These are phyloP conservation scores for Vaccinium darrowii DNA, from an alignment of 148 eudicot genomes.

Conservation along the genomic window DNA sequence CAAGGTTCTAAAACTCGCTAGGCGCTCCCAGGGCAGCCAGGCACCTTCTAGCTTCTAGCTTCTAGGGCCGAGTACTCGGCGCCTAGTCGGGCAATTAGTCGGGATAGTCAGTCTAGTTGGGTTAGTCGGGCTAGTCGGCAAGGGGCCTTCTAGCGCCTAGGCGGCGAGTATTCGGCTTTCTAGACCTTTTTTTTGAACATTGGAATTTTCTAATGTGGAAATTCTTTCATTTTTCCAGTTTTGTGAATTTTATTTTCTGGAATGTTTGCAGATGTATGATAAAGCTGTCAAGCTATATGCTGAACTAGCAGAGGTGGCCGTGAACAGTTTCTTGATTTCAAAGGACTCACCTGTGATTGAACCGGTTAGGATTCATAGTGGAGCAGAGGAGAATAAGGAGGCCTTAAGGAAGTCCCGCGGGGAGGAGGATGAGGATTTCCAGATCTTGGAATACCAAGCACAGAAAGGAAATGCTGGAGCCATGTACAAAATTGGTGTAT, in stretches of 20 bases:
- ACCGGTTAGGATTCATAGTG: conserved; percentile 80
- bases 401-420: conserved; percentile 87
- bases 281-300: conserved; percentile 51
- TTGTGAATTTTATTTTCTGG: conserved; percentile 1
- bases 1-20: no score
- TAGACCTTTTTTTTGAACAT: no score
- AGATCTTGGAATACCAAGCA: conserved; percentile 92
- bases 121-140: no score
- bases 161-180: no score
- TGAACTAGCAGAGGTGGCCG: conserved; percentile 84
- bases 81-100: no score
- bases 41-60: no score
- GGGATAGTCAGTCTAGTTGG: no score
- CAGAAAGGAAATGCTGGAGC: conserved; percentile 90
- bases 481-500: conserved; percentile 86
- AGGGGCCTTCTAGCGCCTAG: no score
- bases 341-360: conserved; percentile 85
- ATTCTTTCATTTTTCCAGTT: conserved; percentile 1
- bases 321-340: conserved; percentile 78
- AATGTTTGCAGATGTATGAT: conserved; percentile 26
- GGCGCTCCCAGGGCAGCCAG: no score
- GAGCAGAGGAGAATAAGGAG: conserved; percentile 92
- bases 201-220: not conserved
- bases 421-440: conserved; percentile 98
- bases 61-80: no score